phyloP scores from a whole-genome alignment of 75 land plant species.

The Picea glauca region DNA sequence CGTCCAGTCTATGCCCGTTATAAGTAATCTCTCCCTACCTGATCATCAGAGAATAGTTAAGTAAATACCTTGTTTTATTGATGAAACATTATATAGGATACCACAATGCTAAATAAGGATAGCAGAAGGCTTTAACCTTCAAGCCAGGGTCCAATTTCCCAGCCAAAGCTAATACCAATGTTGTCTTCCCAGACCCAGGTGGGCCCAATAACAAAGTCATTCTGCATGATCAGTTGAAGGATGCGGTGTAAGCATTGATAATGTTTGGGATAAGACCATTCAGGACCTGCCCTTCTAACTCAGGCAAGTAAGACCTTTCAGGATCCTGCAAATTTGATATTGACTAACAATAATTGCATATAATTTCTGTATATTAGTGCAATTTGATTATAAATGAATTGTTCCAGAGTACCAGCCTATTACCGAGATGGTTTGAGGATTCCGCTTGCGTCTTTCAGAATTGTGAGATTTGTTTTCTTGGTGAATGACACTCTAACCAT shows the following conservation, averaged over 20 bases:
- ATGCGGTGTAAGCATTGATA: background rate
- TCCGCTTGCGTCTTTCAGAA: slow-evolving; percentile 71
- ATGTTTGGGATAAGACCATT: too few species aligned
- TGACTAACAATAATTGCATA: background rate
- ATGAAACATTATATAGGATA: background rate
- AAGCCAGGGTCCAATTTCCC: slow-evolving; percentile 69
- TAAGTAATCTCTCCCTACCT: slow-evolving; percentile 75
- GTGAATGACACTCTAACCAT: slow-evolving; percentile 40
- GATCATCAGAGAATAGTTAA: background rate
- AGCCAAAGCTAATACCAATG: slow-evolving; percentile 69
- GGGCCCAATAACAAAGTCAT: slow-evolving; percentile 85
- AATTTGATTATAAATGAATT: background rate
- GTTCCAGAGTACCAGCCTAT: background rate
- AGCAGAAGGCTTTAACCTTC: slow-evolving; percentile 35
- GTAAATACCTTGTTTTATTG: background rate
- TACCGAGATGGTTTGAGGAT: slow-evolving; percentile 78
- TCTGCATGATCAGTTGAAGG: slow-evolving; percentile 20
- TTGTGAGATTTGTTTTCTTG: slow-evolving; percentile 54
- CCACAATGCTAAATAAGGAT: too few species aligned
- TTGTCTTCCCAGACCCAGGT: slow-evolving; percentile 83
- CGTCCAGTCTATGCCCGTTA: slow-evolving; percentile 65
- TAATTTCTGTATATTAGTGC: background rate
- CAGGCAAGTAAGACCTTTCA: too few species aligned
- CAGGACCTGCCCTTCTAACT: too few species aligned
- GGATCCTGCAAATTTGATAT: background rate